Percentiles rank a stretch among this genome's conserved stretches.
Conservation (phyloP, 2,329 filamentous ascomycete genomes). For the Pestalotiopsis sp. region DNA sequence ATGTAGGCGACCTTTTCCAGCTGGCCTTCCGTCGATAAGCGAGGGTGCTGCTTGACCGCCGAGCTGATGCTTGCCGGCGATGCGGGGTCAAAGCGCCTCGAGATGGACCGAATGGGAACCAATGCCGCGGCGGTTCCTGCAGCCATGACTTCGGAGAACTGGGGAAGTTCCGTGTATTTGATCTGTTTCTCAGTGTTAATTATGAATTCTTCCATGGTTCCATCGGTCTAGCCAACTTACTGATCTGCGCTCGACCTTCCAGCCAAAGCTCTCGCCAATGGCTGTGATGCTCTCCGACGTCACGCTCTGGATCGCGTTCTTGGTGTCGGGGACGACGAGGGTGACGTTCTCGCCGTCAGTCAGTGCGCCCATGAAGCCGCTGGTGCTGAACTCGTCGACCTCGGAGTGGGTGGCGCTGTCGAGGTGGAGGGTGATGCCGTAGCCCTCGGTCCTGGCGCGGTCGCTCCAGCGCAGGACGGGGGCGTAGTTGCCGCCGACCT, state of each 20-base stretch:
- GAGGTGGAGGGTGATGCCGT: constrained; percentile 91
- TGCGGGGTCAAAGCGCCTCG: constrained; percentile 54
- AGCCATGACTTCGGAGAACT: constrained; percentile 77
- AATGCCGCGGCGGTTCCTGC: constrained; percentile 90
- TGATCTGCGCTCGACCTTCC: constrained; percentile 77
- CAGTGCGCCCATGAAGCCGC: constrained; percentile 84
- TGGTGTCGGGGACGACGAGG: constrained; percentile 84
- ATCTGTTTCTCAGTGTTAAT: constrained; percentile 48
- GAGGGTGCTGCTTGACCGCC: constrained; percentile 35
- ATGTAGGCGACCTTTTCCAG: constrained; percentile 60
- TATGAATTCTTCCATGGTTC: not conserved
- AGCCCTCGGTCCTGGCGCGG: constrained; percentile 76
- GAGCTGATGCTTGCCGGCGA: constrained; percentile 42
- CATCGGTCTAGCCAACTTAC: constrained; percentile 43
- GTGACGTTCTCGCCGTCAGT: constrained; percentile 64
- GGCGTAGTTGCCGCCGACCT: constrained; percentile 94
- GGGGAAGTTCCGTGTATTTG: constrained; percentile 59
- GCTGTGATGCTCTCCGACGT: constrained; percentile 75
- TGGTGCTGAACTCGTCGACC: constrained; percentile 95
- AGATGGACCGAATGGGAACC: constrained; percentile 91
- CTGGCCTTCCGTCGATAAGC: constrained; percentile 40
- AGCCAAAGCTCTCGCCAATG: constrained; percentile 78
- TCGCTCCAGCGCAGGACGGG: constrained; percentile 89
- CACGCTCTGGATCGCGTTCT: constrained; percentile 78
- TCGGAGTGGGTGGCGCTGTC: constrained; percentile 83